Evolutionary conservation across 78 protist genomes (phyloP), one percentile per base, ranked within the genome.

Genomic region (Protostelium mycophagum): DNA sequence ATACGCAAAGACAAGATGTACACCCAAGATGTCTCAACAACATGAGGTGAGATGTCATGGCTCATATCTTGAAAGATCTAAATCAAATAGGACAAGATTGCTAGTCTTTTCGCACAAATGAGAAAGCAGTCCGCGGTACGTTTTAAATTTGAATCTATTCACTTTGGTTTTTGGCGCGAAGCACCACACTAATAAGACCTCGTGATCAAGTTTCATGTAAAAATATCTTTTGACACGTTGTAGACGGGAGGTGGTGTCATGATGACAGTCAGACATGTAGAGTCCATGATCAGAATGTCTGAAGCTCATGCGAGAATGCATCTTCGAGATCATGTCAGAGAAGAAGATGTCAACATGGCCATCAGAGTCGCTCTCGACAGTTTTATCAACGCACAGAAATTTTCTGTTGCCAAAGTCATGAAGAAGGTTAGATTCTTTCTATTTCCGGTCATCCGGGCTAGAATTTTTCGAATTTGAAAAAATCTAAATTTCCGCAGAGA

Each of bases 291-390:
- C 29, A 38, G 94, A n/a, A 83, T 99, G 91, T 88, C 99, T 28
- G 99, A 98, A 92, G 99, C 99, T 28, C 95, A 92, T 63, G 99
- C 99, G 10, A 88, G 95, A 73, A 96, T 98, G 99, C 99, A 97
- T 88, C 96, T 99, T 83, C 94, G 99, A 9, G 97, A 96, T 28
- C 34, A 87, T 38, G 99, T 98, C 28, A 28, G 73, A 0, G 88
- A 89, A 28, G 94, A 95, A 37, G 99, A 99, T 86, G 96, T 98
- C 31, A 90, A 97, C 91, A 29, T 95, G 36, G 99, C 99, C 85
- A 97, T 98, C 36, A 90, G 97, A 31, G 94, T 96, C 28, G 89
- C 96, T 90, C 93, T 99, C 35, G 94, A 95, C 63, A 88, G 97
- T 31, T 98, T 98, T 91, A 95, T 99, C 39, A 25, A 87, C 51